Conservation (phyloP, 768 basidiomycete species). For the Rhodotorula diobovata region DNA sequence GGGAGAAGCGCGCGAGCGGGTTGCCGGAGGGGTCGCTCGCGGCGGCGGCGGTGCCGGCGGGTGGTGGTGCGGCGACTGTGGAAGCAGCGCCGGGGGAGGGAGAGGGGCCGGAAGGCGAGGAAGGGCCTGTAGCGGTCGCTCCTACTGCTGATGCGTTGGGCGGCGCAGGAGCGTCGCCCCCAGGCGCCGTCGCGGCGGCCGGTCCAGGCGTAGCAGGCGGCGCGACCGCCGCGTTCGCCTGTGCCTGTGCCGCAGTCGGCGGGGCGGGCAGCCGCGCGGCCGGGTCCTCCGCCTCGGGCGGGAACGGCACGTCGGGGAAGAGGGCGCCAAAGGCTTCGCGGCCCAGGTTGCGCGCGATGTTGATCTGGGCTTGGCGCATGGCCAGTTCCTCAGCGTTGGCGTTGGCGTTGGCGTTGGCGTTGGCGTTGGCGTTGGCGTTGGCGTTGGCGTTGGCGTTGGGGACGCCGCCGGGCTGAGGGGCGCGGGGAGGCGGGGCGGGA, state of each 20-base stretch:
- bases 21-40: conserved; percentile 46
- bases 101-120: background rate
- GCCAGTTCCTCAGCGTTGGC: conserved; percentile 41
- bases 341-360: conserved; percentile 38
- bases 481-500: conserved; percentile 36
- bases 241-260: background rate
- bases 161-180: conserved; percentile 46
- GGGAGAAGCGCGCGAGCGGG: conserved; percentile 34
- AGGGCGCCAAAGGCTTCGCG: conserved; percentile 41
- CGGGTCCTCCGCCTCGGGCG: conserved; percentile 17
- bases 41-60: conserved; percentile 15
- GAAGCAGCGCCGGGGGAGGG: background rate
- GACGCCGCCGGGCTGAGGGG: background rate
- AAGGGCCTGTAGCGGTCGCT: conserved; percentile 38
- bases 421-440: background rate
- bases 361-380: conserved; percentile 45
- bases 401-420: background rate
- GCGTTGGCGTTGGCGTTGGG: background rate
- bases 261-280: conserved; percentile 1
- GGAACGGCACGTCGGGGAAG: conserved; percentile 42
- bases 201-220: conserved; percentile 23
- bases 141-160: conserved; percentile 44
- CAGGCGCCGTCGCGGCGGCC: no score
- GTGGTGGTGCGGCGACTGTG: background rate
- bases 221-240: conserved; percentile 6